Evolutionary conservation across 805 yeast species (phyloP), one percentile per base, ranked within the genome.

Genomic region (Hanseniaspora jakobsenii): DNA sequence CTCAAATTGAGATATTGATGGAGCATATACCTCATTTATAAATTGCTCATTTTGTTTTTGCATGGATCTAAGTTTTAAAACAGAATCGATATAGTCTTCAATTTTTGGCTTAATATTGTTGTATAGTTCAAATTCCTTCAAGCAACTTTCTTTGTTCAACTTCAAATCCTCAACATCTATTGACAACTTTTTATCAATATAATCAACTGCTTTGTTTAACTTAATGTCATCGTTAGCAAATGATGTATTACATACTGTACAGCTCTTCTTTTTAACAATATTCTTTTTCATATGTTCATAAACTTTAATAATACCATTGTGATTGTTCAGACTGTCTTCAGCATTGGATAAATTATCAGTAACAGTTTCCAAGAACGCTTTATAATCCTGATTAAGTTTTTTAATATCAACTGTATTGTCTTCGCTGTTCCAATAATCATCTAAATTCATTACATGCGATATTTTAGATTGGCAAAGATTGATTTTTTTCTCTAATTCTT

Each of bases 231-330:
- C 38, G 2, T 23, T 16, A 22, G 28, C 30, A 60, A 86, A 81
- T 10, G 70, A 66, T 40, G 94, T 67, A 16, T 73, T 72, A 59
- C 97, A 89, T 35, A 87, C 63, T 34, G 78, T 63, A 59, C 96
- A 89, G 38, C 72, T 66, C 9, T 76, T 69, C 7, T 71, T 67
- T 3, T 57, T 54, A 22, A 73, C 62, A 0, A 94, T 91, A 32
- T 71, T 59, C 24, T 73, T 71, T 9, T 81, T 60, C 0, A 95
- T 95, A 35, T 73, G 73, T 18, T 67, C 60, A 54, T 82, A 85
- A 60, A 79, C 86, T 32, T 73, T 73, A 21, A 74, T 64, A 0
- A 87, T 78, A 2, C 85, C 81, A 35, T 75, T 76, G 24, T 71
- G 72, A 51, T 82, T 75, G 55, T 83, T 83, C 26, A 74, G 56